Base-by-base conservation (phyloP, 1,284 basidiomycete species). In the Trichosporon ovoides region DNA sequence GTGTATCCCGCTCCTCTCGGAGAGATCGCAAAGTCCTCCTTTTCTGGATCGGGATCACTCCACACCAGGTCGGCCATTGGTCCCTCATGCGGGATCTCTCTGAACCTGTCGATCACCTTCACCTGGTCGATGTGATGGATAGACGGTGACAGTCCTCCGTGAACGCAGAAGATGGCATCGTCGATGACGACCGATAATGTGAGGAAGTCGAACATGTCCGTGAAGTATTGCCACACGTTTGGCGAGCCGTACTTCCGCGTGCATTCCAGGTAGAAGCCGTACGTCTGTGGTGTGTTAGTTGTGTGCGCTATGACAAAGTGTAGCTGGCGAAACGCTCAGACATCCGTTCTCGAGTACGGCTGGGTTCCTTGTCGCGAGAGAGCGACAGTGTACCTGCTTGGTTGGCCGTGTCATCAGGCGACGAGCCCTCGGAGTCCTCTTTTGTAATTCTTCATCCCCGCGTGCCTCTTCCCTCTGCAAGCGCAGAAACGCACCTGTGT, bases 41-140 rank as follows among this genome's bases (percentile, higher is more conserved):
- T 98, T 76, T 98, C 95, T 46, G 92, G 87, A 80, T 99, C 96
- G 33, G 96, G 96, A 82, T 99, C 96, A 46, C 93, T 97, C 96
- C 96, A 99, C 2, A 99, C 96, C 22, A 99, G 83, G 81, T 99
- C 96, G n/a, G 95, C 95, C 93, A 99, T 98, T 5, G 96, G 95
- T 1, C 96, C 96, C 79, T 99, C 96, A 72, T 98, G 96, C 40
- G 96, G 96, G 61, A 99, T 98, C 81, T 99, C 96, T 83, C 95
- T 84, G 81, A 98, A 98, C 53, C 96, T 87, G 80, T 98, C 96
- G 52, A 98, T 91, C 52, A 98, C 91, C 78, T 98, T 98, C 77
- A 99, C 95, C 79, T 99, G 96, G 80, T 99, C 96, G 73, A 99
- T 95, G 53, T 93, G 95, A 77, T 98, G 96, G 68, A 99, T 94